A percentile compares a stretch with the other conserved stretches of the same genome.
Evolutionary conservation across 192 early-diverging fungal species (phyloP).

Genomic region (Endogone sp.): DNA sequence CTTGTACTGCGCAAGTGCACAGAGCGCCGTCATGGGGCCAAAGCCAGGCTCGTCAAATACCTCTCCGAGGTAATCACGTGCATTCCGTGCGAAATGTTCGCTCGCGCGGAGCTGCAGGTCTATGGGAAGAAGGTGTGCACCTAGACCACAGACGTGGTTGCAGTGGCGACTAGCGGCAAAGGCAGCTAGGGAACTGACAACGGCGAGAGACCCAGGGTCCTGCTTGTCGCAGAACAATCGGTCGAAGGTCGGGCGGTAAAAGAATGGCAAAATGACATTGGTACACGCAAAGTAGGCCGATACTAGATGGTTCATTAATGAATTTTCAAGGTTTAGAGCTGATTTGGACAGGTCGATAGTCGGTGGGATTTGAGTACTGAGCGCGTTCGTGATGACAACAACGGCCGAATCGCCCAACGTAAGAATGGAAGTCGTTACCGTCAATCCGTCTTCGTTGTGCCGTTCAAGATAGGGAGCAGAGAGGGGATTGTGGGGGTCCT

Average conservation of each 20-base stretch:
- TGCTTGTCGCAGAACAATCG: neutral
- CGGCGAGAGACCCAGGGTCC: neutral
- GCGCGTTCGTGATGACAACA: neutral
- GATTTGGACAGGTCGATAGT: neutral
- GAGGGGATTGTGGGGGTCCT: neutral
- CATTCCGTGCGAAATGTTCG: neutral
- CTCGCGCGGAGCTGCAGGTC: neutral
- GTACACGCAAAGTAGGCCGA: neutral
- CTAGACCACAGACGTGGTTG: neutral
- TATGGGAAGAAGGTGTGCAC: neutral
- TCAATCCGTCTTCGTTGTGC: neutral
- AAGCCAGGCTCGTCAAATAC: neutral
- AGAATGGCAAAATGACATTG: neutral
- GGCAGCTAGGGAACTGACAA: neutral
- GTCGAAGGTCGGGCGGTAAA: neutral
- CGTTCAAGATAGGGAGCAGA: neutral
- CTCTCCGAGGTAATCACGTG: neutral
- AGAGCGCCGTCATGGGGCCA: neutral
- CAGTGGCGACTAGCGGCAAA: neutral
- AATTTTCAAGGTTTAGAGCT: neutral
- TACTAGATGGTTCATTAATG: neutral
- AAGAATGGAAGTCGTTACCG: neutral
- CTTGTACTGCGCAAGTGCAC: neutral
- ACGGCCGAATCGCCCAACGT: neutral
- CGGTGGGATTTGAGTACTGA: neutral